Evolutionary conservation across 805 yeast genomes (phyloP), one percentile per base, ranked within the genome.

Genomic region (Millerozyma miso): DNA sequence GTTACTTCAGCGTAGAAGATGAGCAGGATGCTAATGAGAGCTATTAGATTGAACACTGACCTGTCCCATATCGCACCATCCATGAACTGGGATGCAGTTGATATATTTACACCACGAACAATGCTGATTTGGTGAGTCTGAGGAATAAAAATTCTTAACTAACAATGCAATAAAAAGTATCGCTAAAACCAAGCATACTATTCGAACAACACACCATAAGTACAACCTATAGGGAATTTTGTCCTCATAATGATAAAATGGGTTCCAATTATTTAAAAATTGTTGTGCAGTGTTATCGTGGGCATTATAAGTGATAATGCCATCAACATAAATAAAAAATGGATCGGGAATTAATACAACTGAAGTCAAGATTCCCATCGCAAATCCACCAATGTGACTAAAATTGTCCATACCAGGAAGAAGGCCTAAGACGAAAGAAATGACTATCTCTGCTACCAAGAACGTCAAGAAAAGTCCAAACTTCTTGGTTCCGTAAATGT

Each of bases 91-190:
- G 12, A 83, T 55, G 53, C 90, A 84, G 50, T 79, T 80, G 51
- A 84, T 67, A 54, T 83, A 84, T 55, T 81, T 81, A 65, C 90
- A 84, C 90, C 90, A 84, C 13, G 67, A 56, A 58, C 90, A 84
- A 43, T 69, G 60, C 10, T 75, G 76, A 6, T 77, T 80, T 33
- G 69, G 63, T n/a, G 53, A 46, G 35, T 51, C 46, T 18, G 53
- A 53, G 19, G 64, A 61, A 40, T 66, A 69, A 50, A 81, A 79
- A 50, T 78, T 78, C 33, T 60, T 58, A 3, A 69, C 61, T 41
- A 84, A 63, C 12, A 72, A 61, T 7, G 62, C 77, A 58, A 80
- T 79, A 60, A 74, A 80, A 0, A 75, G 62, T 1, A 80, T 56
- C 1, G 73, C 66, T 36, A 80, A 56, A 0, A 60, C 71, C n/a